Evolutionary conservation across 129 eudicot species (phyloP).

Genomic region (Scalesia atractyloides): DNA sequence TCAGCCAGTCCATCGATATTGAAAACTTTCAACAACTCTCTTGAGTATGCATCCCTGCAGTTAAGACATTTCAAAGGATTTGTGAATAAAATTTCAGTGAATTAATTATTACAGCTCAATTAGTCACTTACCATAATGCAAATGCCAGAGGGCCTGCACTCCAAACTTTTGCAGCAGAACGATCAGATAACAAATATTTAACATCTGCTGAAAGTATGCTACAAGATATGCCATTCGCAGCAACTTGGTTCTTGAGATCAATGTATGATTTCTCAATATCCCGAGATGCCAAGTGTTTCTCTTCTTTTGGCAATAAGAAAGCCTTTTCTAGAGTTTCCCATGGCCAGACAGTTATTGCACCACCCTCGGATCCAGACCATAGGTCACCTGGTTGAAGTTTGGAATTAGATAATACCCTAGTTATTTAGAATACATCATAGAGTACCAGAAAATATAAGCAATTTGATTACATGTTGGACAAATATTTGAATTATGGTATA

Average conservation of each 20-base stretch:
- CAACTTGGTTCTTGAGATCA: conserved; percentile 80
- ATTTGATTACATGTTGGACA: neutral
- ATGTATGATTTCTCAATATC: conserved; percentile 74
- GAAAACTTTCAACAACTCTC: conserved; percentile 85
- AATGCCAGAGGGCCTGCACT: conserved; percentile 74
- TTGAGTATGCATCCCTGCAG: conserved; percentile 87
- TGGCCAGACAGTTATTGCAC: conserved; percentile 83
- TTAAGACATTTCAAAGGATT: conserved; percentile 12
- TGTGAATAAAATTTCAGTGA: conserved; percentile 3
- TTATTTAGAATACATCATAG: neutral
- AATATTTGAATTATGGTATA: conserved; percentile 1
- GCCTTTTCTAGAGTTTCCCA: conserved; percentile 89
- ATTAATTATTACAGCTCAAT: neutral
- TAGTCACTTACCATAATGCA: conserved; percentile 75
- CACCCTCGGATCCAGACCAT: conserved; percentile 98
- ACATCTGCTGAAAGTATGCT: conserved; percentile 82
- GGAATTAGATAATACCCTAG: conserved; percentile 25
- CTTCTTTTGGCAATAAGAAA: conserved; percentile 55
- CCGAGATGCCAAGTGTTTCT: conserved; percentile 66
- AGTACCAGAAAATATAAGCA: conserved; percentile 10
- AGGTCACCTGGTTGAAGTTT: conserved; percentile 70
- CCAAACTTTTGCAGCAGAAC: conserved; percentile 79
- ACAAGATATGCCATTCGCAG: conserved; percentile 58
- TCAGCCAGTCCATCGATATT: conserved; percentile 85
- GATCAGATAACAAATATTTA: conserved; percentile 74